A percentile compares a stretch with the other conserved stretches of the same genome.
These are phyloP conservation scores for Trifolium repens DNA, from an alignment of 306 rosid species.

Conservation along the genomic window DNA sequence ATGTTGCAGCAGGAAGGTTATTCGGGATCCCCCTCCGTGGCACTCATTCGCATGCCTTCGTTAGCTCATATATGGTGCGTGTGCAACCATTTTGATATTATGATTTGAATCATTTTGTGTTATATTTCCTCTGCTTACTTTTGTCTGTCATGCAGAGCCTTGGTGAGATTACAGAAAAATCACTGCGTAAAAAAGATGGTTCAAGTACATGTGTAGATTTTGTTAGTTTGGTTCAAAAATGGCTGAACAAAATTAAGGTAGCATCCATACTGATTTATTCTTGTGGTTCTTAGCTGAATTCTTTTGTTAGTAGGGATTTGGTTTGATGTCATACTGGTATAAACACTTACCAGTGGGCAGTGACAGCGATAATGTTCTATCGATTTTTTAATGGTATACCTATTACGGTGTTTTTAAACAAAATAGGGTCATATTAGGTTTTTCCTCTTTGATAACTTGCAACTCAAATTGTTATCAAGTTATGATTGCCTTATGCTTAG, in stretches of 20 bases:
- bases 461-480: background rate
- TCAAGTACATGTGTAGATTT: slow-evolving; percentile 80
- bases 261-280: slow-evolving; percentile 11
- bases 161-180: slow-evolving; percentile 79
- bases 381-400: background rate
- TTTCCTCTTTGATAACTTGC: background rate
- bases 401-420: background rate
- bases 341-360: background rate
- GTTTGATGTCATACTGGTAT: slow-evolving; percentile 18
- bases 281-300: background rate
- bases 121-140: slow-evolving; percentile 26
- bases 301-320: slow-evolving; percentile 1
- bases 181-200: slow-evolving; percentile 75
- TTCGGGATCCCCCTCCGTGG: slow-evolving; percentile 94
- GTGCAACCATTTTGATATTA: slow-evolving; percentile 40
- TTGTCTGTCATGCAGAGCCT: slow-evolving; percentile 64
- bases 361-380: slow-evolving; percentile 15
- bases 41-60: slow-evolving; percentile 95
- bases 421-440: background rate
- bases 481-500: slow-evolving; percentile 3
- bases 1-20: slow-evolving; percentile 86
- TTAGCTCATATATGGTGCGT: slow-evolving; percentile 80
- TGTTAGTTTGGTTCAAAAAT: slow-evolving; percentile 72
- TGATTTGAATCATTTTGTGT: slow-evolving; percentile 17
- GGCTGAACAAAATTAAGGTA: slow-evolving; percentile 93